A percentile compares a stretch with the other conserved stretches of the same genome.
These are phyloP conservation scores for Fusarium secorum DNA, from an alignment of 2,329 filamentous ascomycete species.

Conservation along the genomic window DNA sequence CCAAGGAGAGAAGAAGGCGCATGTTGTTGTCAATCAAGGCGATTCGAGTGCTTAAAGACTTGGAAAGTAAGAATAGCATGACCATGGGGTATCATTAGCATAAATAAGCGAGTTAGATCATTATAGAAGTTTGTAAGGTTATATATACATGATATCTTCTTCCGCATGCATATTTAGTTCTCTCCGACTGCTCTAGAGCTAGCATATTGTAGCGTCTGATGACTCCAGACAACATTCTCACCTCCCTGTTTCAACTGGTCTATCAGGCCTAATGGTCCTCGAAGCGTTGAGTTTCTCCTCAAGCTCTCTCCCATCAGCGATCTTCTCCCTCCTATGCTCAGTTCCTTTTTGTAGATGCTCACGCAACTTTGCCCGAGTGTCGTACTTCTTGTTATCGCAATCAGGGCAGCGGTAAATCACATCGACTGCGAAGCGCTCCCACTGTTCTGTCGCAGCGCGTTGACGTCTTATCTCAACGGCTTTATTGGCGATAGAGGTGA, in stretches of 20 bases:
- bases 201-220: no score
- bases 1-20: slow-evolving; percentile 14
- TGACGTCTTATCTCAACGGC: background rate
- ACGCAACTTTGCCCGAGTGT: background rate
- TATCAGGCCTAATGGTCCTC: rapidly evolving
- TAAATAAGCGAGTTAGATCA: rapidly evolving
- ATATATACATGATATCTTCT: background rate
- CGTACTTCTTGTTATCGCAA: background rate
- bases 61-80: rapidly evolving
- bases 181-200: no score
- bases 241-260: background rate
- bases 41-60: background rate
- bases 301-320: rapidly evolving
- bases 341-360: background rate
- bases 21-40: slow-evolving; percentile 1
- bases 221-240: background rate
- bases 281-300: background rate
- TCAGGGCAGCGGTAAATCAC: rapidly evolving
- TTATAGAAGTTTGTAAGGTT: background rate
- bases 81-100: rapidly evolving
- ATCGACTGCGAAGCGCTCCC: background rate
- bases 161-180: background rate
- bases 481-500: rapidly evolving
- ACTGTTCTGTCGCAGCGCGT: background rate
- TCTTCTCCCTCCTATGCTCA: rapidly evolving